A percentile compares a stretch with the other conserved stretches of the same genome.
Conservation (phyloP, 441 rosid genomes). For the Daphne laureola region DNA sequence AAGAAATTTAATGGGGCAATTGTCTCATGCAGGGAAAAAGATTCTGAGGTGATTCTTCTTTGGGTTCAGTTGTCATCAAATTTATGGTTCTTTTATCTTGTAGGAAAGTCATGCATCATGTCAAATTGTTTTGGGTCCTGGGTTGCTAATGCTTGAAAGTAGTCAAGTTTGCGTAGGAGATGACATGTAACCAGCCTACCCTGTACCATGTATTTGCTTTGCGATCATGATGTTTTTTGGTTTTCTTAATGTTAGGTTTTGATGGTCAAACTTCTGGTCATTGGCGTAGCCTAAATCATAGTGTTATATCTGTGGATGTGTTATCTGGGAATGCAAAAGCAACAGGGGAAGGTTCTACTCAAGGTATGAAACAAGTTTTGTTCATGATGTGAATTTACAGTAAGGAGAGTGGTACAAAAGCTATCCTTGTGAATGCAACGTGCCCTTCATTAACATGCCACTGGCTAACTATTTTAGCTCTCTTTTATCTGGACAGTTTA, state of each 20-base stretch:
- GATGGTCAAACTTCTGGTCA: conserved; percentile 48
- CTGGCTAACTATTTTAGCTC: conserved; percentile 13
- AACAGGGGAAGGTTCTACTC: conserved; percentile 61
- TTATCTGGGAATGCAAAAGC: conserved; percentile 73
- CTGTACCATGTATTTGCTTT: too few species aligned
- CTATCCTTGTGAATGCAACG: background rate
- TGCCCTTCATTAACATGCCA: conserved; percentile 8
- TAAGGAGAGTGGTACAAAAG: conserved; percentile 5
- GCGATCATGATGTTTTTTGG: background rate
- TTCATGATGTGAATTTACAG: conserved; percentile 12
- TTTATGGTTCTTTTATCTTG: too few species aligned
- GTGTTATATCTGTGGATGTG: conserved; percentile 46
- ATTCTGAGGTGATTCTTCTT: too few species aligned
- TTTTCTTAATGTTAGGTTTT: conserved; percentile 33
- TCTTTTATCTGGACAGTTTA: conserved; percentile 43
- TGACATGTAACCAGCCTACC: too few species aligned
- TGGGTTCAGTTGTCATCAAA: too few species aligned
- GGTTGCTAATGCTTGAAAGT: too few species aligned
- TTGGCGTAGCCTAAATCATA: conserved; percentile 64
- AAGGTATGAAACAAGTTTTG: conserved; percentile 33
- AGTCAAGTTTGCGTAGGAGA: too few species aligned
- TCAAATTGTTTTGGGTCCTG: too few species aligned
- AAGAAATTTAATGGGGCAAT: too few species aligned
- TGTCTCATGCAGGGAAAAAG: too few species aligned
- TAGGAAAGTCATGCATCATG: too few species aligned